Evolutionary conservation across 208 protist species (phyloP).

Genomic region (Phytomonas sp.): DNA sequence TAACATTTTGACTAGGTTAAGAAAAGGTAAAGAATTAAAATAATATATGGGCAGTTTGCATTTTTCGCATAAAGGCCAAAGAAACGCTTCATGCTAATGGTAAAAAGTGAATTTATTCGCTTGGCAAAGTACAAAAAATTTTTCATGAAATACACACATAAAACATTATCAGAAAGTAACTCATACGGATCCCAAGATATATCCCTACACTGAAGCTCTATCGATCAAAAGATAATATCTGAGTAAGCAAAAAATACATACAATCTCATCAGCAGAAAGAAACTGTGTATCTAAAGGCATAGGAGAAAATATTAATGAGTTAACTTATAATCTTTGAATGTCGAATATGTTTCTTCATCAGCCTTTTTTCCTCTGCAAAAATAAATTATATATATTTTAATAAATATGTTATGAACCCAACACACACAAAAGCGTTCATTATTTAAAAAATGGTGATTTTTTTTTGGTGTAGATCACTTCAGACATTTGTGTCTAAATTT

Average conservation of each 20-base stretch:
- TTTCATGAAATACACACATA: background rate
- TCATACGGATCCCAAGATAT: constrained; percentile 43
- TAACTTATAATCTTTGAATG: background rate
- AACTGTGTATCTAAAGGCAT: background rate
- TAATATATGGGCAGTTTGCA: background rate
- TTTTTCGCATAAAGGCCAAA: background rate
- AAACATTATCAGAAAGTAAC: constrained; percentile 8
- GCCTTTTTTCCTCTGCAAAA: background rate
- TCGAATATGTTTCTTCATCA: background rate
- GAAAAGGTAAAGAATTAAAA: constrained; percentile 6
- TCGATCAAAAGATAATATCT: constrained; percentile 48
- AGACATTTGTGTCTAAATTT: background rate
- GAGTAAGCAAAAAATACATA: constrained; percentile 8
- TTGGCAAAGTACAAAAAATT: background rate
- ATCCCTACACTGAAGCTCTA: constrained; percentile 42
- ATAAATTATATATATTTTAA: constrained; percentile 7
- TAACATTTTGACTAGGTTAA: background rate
- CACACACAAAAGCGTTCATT: background rate
- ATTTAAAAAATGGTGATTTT: constrained; percentile 5
- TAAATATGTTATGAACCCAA: background rate
- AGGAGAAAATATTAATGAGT: constrained; percentile 10
- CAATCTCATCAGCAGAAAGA: background rate
- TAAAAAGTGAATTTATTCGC: constrained; percentile 10
- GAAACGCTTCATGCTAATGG: background rate
- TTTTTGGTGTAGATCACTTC: background rate